Percentiles rank a stretch among this genome's conserved stretches.
Evolutionary conservation across 495 filamentous ascomycete species (phyloP).

Genomic region (Beverwykella pulmonaria): DNA sequence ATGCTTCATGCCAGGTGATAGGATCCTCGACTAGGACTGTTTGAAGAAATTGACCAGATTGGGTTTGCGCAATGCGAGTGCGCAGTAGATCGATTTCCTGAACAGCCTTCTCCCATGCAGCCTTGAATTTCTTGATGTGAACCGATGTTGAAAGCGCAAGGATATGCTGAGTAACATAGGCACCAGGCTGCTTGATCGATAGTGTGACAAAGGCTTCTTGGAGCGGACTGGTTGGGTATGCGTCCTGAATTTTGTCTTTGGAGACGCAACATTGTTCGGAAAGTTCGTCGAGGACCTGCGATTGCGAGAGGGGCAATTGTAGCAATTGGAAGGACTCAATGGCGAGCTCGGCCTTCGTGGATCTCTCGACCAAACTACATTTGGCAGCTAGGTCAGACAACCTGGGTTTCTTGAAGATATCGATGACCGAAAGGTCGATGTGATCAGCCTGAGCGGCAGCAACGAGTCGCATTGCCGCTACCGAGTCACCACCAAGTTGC

Average conservation of each 20-base stretch:
- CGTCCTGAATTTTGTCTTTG: conserved; percentile 52
- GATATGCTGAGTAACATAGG: conserved; percentile 50
- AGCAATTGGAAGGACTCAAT: conserved; percentile 55
- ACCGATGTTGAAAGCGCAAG: conserved; percentile 49
- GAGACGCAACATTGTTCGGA: conserved; percentile 50
- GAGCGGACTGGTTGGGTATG: conserved; percentile 62
- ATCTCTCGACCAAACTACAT: conserved; percentile 11
- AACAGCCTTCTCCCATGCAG: conserved; percentile 52
- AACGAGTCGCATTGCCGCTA: conserved; percentile 34
- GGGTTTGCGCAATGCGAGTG: conserved; percentile 48
- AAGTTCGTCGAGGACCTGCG: conserved; percentile 51
- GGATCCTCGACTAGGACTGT: conserved; percentile 36
- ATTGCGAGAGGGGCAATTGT: conserved; percentile 32
- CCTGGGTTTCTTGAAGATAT: conserved; percentile 55
- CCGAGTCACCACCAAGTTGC: conserved; percentile 32
- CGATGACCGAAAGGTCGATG: conserved; percentile 53
- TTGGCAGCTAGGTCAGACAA: conserved; percentile 53
- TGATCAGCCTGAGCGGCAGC: conserved; percentile 40
- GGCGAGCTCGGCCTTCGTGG: conserved; percentile 1
- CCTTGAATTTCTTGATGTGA: conserved; percentile 50
- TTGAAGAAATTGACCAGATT: conserved; percentile 29
- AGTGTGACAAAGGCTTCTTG: conserved; percentile 57
- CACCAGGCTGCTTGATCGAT: conserved; percentile 46
- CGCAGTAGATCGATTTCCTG: conserved; percentile 46
- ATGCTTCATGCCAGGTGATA: conserved; percentile 24